A percentile compares a stretch with the other conserved stretches of the same genome.
These are phyloP conservation scores for Gillenia trifoliata DNA, from an alignment of 306 rosid species.

Conservation along the genomic window DNA sequence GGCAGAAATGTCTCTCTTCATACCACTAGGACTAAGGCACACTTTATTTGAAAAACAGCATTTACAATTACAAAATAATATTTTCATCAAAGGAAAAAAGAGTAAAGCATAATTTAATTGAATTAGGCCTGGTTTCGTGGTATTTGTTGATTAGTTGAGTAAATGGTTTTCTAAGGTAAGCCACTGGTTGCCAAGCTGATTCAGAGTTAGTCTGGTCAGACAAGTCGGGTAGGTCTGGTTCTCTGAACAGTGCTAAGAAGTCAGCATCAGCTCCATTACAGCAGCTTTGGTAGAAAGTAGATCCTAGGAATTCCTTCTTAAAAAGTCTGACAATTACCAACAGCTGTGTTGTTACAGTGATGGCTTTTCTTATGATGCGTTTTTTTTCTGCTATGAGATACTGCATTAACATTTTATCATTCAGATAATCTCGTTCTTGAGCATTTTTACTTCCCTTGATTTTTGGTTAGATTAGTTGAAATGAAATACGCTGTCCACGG, in stretches of 20 bases:
- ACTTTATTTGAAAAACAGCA: neutral
- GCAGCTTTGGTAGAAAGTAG: neutral
- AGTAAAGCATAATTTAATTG: too few species aligned
- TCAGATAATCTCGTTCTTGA: neutral
- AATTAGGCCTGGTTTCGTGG: too few species aligned
- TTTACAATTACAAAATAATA: neutral
- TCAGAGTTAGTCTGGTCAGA: neutral
- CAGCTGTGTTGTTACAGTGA: neutral
- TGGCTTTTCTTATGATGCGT: neutral
- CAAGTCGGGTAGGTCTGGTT: neutral
- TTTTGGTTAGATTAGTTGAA: neutral
- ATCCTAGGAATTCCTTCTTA: neutral
- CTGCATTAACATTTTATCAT: neutral
- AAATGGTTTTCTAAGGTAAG: neutral
- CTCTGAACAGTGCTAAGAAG: neutral
- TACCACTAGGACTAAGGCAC: neutral
- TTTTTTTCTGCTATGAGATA: neutral
- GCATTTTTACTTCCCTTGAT: neutral
- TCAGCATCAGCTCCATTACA: neutral
- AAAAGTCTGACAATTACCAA: neutral
- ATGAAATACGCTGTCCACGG: neutral
- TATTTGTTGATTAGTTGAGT: neutral
- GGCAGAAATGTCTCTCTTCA: too few species aligned
- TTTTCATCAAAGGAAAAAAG: neutral
- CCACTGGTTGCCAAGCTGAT: neutral